phyloP scores from a whole-genome alignment of 768 basidiomycete species.

The Suillus discolor region DNA sequence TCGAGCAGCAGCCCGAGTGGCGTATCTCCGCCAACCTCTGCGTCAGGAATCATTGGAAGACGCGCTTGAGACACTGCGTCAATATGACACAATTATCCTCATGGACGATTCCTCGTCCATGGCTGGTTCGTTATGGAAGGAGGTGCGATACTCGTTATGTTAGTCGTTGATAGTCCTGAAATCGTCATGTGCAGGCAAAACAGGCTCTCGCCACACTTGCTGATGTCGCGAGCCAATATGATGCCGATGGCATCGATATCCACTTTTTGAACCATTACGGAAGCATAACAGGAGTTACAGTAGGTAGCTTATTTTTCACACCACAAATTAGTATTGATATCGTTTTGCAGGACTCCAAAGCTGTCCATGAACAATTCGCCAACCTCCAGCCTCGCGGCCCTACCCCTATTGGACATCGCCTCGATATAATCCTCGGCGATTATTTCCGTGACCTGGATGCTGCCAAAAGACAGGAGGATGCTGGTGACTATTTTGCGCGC shows the following conservation, averaged over 20 bases:
- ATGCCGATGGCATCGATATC: conserved; percentile 62
- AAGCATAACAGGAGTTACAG: conserved; percentile 42
- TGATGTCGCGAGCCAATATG: conserved; percentile 49
- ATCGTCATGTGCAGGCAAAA: conserved; percentile 35
- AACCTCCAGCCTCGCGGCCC: conserved; percentile 44
- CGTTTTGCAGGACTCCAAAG: conserved; percentile 35
- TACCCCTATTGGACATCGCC: conserved; percentile 47
- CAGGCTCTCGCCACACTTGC: conserved; percentile 53
- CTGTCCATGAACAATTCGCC: conserved; percentile 45
- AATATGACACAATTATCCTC: conserved; percentile 59
- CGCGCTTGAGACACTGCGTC: conserved; percentile 37
- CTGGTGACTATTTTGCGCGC: conserved; percentile 24
- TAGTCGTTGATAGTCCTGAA: not conserved
- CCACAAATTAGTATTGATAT: not conserved
- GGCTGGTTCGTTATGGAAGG: conserved; percentile 49
- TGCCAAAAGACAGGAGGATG: conserved; percentile 28
- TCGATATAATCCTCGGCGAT: conserved; percentile 40
- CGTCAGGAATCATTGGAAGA: conserved; percentile 30
- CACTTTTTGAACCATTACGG: conserved; percentile 54
- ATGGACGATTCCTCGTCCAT: conserved; percentile 67
- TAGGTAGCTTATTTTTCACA: conserved; percentile 11
- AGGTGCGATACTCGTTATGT: conserved; percentile 36
- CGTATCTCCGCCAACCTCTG: conserved; percentile 24
- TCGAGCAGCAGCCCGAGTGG: not conserved
- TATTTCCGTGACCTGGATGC: conserved; percentile 39